Conservation (phyloP, 305 asterid species). For the Salvia sclarea region DNA sequence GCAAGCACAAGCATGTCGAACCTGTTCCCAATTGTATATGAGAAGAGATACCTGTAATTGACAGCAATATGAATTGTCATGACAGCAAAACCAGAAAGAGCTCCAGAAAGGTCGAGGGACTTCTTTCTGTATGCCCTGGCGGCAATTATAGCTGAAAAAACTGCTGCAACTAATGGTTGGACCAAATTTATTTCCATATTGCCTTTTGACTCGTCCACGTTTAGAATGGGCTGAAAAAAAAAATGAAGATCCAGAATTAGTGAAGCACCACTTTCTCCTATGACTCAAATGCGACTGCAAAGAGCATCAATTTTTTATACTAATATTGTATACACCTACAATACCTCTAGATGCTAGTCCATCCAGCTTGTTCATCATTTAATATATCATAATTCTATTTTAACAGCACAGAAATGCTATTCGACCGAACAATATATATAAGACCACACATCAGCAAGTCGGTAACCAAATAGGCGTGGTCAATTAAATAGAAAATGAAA, state of each 20-base stretch:
- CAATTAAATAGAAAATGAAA: background rate
- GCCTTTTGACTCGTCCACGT: slow-evolving; percentile 18
- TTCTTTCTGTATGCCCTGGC: slow-evolving; percentile 61
- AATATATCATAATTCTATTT: background rate
- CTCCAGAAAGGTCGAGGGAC: slow-evolving; percentile 85
- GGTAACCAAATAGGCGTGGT: background rate
- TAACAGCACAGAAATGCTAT: background rate
- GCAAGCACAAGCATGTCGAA: background rate
- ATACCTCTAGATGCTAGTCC: background rate
- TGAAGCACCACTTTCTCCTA: slow-evolving; percentile 19
- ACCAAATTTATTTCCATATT: slow-evolving; percentile 45
- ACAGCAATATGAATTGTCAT: slow-evolving; percentile 75
- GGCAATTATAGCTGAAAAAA: slow-evolving; percentile 59
- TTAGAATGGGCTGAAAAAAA: slow-evolving; percentile 15
- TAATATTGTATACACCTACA: background rate
- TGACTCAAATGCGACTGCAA: slow-evolving; percentile 9
- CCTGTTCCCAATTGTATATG: slow-evolving; percentile 3
- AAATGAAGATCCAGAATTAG: slow-evolving; percentile 20
- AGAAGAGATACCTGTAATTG: slow-evolving; percentile 54
- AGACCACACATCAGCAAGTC: background rate
- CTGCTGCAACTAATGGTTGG: slow-evolving; percentile 55
- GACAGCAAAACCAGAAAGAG: slow-evolving; percentile 65
- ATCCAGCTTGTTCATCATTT: background rate
- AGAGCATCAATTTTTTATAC: background rate
- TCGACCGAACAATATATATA: background rate